Evolutionary conservation across 129 eudicot species (phyloP), one percentile per base, ranked within the genome.

Genomic region (Flaveria bidentis): DNA sequence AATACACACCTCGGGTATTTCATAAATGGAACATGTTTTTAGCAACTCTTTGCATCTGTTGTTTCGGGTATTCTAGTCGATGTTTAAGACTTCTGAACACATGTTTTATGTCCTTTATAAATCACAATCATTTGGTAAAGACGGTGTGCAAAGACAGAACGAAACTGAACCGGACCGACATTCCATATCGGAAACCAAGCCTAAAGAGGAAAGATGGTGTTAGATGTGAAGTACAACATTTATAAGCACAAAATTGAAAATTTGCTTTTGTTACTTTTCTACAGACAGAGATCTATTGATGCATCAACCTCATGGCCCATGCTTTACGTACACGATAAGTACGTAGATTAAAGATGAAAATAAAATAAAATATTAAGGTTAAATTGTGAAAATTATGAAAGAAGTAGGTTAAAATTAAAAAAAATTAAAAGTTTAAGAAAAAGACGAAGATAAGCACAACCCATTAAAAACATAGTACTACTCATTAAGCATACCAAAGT

Each of bases 261-360:
- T 64, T 7, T 7, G 9, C 25, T 71, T 74, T 57, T 26, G 66
- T 41, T 44, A 11, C 65, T 58, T 71, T 33, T 36, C 47, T 61
- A 60, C 76, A 58, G 76, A 14, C 39, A 0, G 0, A 61, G 15
- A 69, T 60, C 53, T 46, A 51, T 36, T 20, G 65, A 49, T 33
- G 66, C 56, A 6, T 66, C 73, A 51, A 36, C 67, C 66, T 78
- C 33, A 39, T 60, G 72, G 57, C 44, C 72, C 82, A 78, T 50
- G 65, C 82, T 69, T 39, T 13, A 69, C n/a, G 47, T 69, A 56
- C 55, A 20, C 22, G 22, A 0, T 20, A 20, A 20, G 22, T 20
- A 20, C 0, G 22, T 20, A 20, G 22, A 20, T 20, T 0, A 20
- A 20, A 20, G 22, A 20, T 20, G 22, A 20, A 20, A 20, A 20